Evolutionary conservation across 2,329 filamentous ascomycete species (phyloP).

Genomic region (Verticillium alfalfae): DNA sequence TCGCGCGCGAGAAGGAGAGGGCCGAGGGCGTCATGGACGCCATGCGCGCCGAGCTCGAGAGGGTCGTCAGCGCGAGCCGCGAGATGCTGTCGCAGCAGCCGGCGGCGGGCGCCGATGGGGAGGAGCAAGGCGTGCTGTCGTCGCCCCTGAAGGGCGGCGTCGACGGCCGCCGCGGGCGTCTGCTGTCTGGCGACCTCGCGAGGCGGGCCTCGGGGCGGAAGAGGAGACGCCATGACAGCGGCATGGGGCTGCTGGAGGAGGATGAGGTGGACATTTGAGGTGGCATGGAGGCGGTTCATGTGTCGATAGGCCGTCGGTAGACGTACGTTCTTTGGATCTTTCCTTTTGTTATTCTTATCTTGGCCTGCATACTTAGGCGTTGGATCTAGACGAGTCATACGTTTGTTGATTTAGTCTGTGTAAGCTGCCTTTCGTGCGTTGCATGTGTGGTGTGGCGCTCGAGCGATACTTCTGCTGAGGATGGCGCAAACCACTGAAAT

Average conservation of each 20-base stretch:
- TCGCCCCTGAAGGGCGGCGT: slow-evolving; percentile 9
- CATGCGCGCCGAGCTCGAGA: slow-evolving; percentile 46
- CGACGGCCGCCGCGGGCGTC: slow-evolving; percentile 13
- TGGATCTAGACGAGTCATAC: not conserved
- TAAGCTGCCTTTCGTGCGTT: too few relatives aligned
- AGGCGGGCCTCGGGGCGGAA: slow-evolving; percentile 28
- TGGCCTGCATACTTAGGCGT: not conserved
- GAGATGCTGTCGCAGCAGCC: slow-evolving; percentile 30
- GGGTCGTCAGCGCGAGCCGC: slow-evolving; percentile 39
- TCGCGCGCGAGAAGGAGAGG: slow-evolving; percentile 30
- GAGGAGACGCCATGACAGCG: slow-evolving; percentile 47
- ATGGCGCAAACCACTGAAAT: too few relatives aligned
- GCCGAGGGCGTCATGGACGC: slow-evolving; percentile 39
- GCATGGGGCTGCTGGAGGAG: slow-evolving; percentile 49
- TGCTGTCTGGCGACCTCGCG: slow-evolving; percentile 19
- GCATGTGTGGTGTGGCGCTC: too few relatives aligned
- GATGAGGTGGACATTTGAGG: slow-evolving; percentile 33
- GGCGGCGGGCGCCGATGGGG: slow-evolving; percentile 9
- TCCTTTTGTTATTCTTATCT: not conserved
- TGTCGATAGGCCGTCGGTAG: not conserved
- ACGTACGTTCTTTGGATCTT: not conserved
- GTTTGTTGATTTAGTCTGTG: too few relatives aligned
- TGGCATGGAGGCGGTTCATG: not conserved
- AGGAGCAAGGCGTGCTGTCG: slow-evolving; percentile 6
- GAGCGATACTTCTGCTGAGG: too few relatives aligned